phyloP scores from a whole-genome alignment of 768 basidiomycete species.

The Kwoniella sp. region DNA sequence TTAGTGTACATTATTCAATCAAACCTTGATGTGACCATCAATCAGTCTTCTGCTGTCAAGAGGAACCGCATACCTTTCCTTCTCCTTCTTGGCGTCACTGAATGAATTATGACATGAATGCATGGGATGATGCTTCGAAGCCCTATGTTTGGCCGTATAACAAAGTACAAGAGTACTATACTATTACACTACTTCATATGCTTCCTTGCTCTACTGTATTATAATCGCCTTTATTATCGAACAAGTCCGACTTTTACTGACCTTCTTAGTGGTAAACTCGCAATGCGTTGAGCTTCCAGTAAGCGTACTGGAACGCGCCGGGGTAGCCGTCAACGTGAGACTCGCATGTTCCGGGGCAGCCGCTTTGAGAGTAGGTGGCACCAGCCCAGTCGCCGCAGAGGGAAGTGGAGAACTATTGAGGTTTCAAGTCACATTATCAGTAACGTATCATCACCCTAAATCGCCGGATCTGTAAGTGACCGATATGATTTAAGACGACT shows the following conservation, averaged over 20 bases:
- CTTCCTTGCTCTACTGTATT: not conserved
- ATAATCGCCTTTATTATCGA: too few species aligned
- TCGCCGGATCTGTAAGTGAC: too few species aligned
- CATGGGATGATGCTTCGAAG: not conserved
- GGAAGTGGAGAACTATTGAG: not conserved
- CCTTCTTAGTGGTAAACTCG: slow-evolving; percentile 2
- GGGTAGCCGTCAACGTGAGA: slow-evolving; percentile 10
- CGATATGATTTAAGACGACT: too few species aligned
- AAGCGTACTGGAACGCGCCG: slow-evolving; percentile 13
- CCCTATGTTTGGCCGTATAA: not conserved
- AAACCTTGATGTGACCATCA: too few species aligned
- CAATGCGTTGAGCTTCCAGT: slow-evolving; percentile 19
- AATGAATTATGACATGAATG: slow-evolving; percentile 3
- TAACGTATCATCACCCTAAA: too few species aligned
- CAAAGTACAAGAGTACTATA: not conserved
- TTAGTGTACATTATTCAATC: too few species aligned
- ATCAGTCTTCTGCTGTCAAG: too few species aligned
- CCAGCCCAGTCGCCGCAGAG: slow-evolving; percentile 23
- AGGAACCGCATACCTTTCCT: too few species aligned
- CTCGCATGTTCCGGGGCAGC: slow-evolving; percentile 14
- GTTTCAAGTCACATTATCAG: not conserved
- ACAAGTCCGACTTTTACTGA: not conserved
- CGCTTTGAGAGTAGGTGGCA: slow-evolving; percentile 6
- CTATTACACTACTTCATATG: not conserved
- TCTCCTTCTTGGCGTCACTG: not conserved